These are phyloP conservation scores for Pseudonitzschia delicatissima DNA, from an alignment of 108 stramenopile genomes.

Conservation along the genomic window DNA sequence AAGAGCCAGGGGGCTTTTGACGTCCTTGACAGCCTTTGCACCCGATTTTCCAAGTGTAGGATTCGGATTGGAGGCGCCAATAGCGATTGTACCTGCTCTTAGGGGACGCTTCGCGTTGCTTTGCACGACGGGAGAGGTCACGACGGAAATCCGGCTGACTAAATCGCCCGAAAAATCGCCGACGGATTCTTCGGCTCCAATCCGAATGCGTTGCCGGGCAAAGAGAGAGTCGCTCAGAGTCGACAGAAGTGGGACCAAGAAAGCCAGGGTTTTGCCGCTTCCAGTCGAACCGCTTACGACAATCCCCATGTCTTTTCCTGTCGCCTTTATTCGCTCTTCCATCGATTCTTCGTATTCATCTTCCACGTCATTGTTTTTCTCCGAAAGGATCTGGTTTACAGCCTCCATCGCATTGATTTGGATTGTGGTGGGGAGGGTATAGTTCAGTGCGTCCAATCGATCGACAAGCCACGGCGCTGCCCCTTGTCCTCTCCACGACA, in stretches of 20 bases:
- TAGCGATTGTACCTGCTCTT: conserved; percentile 40
- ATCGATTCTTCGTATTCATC: conserved; percentile 44
- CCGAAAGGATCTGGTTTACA: conserved; percentile 60
- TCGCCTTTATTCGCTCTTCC: conserved; percentile 47
- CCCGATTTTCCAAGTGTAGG: conserved; percentile 68
- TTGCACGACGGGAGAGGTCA: conserved; percentile 58
- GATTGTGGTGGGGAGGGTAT: conserved; percentile 79
- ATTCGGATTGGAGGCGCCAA: conserved; percentile 56
- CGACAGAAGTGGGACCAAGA: conserved; percentile 68
- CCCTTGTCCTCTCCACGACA: conserved; percentile 79
- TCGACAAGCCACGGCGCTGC: conserved; percentile 81
- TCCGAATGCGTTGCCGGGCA: conserved; percentile 63
- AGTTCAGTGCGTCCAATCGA: conserved; percentile 68
- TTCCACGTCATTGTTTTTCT: conserved; percentile 21
- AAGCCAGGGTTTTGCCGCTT: conserved; percentile 78
- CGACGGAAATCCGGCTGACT: conserved; percentile 62
- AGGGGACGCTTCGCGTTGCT: conserved; percentile 53
- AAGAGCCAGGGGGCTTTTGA: conserved; percentile 76
- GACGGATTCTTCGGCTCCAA: conserved; percentile 75
- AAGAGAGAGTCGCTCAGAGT: conserved; percentile 80
- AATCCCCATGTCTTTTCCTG: conserved; percentile 58
- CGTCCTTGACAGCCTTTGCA: conserved; percentile 34
- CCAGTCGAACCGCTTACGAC: conserved; percentile 62
- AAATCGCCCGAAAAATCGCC: conserved; percentile 72
- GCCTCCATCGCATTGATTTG: conserved; percentile 86